Evolutionary conservation across 768 basidiomycete genomes (phyloP).

Genomic region (Leccinum disarticulatum): DNA sequence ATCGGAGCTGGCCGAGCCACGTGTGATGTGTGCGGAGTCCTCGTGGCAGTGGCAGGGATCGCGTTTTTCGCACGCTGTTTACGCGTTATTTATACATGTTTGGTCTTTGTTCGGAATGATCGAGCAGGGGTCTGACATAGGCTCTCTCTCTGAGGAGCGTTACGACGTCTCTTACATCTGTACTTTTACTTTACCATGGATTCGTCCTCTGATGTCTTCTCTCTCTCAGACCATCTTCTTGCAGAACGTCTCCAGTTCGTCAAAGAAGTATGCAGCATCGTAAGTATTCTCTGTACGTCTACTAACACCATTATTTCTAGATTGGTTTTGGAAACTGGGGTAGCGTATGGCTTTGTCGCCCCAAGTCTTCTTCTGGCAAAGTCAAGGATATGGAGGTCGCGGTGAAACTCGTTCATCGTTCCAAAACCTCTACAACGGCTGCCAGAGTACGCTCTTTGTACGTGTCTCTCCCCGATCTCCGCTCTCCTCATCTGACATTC

Average conservation of each 20-base stretch:
- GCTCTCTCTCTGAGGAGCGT: background rate
- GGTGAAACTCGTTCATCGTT: slow-evolving; percentile 89
- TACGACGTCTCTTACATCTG: slow-evolving; percentile 6
- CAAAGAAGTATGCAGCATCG: slow-evolving; percentile 54
- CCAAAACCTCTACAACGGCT: slow-evolving; percentile 78
- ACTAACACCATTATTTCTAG: slow-evolving; percentile 36
- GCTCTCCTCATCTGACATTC: slow-evolving; percentile 3
- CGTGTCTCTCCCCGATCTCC: slow-evolving; percentile 26
- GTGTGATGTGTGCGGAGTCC: slow-evolving; percentile 17
- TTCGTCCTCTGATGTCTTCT: slow-evolving; percentile 58
- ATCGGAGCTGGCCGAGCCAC: background rate
- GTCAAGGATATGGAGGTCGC: slow-evolving; percentile 64
- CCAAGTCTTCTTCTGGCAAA: slow-evolving; percentile 48
- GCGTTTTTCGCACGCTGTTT: slow-evolving; percentile 25
- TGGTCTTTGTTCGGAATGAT: slow-evolving; percentile 28
- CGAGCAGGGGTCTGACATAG: background rate
- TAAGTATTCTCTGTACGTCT: background rate
- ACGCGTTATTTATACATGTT: slow-evolving; percentile 34
- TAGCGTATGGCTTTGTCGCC: slow-evolving; percentile 78
- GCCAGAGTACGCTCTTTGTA: slow-evolving; percentile 88
- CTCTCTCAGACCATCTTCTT: slow-evolving; percentile 69
- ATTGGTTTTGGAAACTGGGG: slow-evolving; percentile 95
- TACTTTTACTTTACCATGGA: slow-evolving; percentile 33
- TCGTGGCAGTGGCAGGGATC: slow-evolving; percentile 18
- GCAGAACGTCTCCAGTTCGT: slow-evolving; percentile 72